Conservation (phyloP, 208 protist genomes). For the Trypanosoma conorhini region DNA sequence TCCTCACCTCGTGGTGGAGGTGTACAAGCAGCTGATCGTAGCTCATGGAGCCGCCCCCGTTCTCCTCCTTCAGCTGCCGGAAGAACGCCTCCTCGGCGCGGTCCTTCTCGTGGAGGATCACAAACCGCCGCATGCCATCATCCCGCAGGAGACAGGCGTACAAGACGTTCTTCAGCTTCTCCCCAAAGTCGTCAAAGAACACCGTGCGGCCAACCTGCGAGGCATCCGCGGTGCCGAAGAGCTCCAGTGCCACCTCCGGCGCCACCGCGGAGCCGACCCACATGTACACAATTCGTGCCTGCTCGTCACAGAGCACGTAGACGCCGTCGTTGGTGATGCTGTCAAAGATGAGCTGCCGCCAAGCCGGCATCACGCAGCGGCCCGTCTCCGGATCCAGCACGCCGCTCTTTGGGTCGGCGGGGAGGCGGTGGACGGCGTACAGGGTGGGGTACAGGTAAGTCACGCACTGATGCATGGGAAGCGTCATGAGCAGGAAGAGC, state of each 20-base stretch:
- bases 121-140: constrained; percentile 73
- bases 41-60: constrained; percentile 36
- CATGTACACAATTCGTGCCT: constrained; percentile 79
- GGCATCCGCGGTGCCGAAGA: constrained; percentile 67
- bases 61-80: constrained; percentile 75
- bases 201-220: constrained; percentile 36
- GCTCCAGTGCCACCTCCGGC: constrained; percentile 41
- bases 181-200: constrained; percentile 65
- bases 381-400: constrained; percentile 49
- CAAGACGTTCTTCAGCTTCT: constrained; percentile 69
- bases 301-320: constrained; percentile 87
- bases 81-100: constrained; percentile 81
- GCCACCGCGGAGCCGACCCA: constrained; percentile 75
- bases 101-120: constrained; percentile 83
- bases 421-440: constrained; percentile 67
- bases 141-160: constrained; percentile 67
- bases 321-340: constrained; percentile 68
- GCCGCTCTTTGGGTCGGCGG: constrained; percentile 39
- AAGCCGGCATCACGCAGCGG: constrained; percentile 62
- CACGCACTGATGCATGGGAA: constrained; percentile 70
- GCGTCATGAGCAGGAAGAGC: constrained; percentile 69
- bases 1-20: constrained; percentile 65
- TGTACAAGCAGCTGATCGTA: constrained; percentile 74
- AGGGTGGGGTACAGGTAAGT: constrained; percentile 87
- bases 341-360: constrained; percentile 68